Conservation (phyloP, 371 early-diverging fungal species). For the Spraguea lophii region DNA sequence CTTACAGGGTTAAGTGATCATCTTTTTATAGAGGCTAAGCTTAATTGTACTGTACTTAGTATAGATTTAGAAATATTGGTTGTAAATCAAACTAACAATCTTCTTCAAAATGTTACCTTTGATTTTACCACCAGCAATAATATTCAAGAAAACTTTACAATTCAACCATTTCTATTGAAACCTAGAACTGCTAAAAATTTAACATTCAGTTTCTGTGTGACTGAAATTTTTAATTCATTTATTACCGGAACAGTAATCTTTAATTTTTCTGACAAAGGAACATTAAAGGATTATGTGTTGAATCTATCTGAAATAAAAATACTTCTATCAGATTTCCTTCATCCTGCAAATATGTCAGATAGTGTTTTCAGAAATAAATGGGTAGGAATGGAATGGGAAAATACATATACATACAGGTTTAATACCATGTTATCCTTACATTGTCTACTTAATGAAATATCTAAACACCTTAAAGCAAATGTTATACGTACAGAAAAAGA, state of each 20-base stretch:
- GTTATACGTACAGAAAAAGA: conserved; percentile 14
- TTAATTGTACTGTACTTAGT: conserved; percentile 20
- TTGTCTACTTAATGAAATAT: conserved; percentile 13
- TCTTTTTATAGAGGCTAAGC: conserved; percentile 38
- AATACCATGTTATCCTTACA: neutral
- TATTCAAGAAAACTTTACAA: conserved; percentile 4
- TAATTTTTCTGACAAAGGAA: conserved; percentile 19
- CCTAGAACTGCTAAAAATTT: conserved; percentile 6
- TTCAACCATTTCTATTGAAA: conserved; percentile 7
- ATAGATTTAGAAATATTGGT: conserved; percentile 37
- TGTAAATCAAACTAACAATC: conserved; percentile 43
- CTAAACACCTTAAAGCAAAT: conserved; percentile 18
- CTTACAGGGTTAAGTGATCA: conserved; percentile 42
- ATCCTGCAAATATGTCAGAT: conserved; percentile 2
- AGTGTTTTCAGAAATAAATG: conserved; percentile 37
- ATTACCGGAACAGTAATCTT: conserved; percentile 35
- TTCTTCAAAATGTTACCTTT: conserved; percentile 36
- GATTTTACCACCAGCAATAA: conserved; percentile 39
- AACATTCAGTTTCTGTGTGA: conserved; percentile 15
- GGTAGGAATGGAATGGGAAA: conserved; percentile 45
- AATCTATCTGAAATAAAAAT: conserved; percentile 37
- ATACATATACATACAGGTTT: conserved; percentile 35
- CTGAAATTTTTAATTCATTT: conserved; percentile 35
- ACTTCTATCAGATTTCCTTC: conserved; percentile 36
- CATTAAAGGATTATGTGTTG: conserved; percentile 8